Percentiles rank a stretch among this genome's conserved stretches.
phyloP scores from a whole-genome alignment of 345 rosid species.

The Carallia brachiata region DNA sequence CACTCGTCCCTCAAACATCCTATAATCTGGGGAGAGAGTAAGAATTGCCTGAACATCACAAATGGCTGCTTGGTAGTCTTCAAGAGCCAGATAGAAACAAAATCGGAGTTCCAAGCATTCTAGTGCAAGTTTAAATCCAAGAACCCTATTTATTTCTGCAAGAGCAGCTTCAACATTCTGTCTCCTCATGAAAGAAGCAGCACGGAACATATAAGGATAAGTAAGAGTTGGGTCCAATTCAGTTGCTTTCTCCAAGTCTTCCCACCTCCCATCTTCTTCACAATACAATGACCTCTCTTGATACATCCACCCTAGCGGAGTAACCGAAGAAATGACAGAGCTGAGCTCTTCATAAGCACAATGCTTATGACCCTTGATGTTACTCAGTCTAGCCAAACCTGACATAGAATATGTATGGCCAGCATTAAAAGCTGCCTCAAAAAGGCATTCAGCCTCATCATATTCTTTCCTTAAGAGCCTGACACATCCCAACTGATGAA shows the following conservation, averaged over 20 bases:
- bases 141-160: conserved; percentile 76
- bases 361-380: conserved; percentile 57
- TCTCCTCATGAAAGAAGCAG: conserved; percentile 75
- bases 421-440: conserved; percentile 58
- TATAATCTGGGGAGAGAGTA: conserved; percentile 78
- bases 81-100: conserved; percentile 86
- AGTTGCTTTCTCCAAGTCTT: conserved; percentile 88
- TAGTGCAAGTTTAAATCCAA: conserved; percentile 88
- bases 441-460: conserved; percentile 68
- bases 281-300: conserved; percentile 89
- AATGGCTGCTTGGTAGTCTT: conserved; percentile 78
- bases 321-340: conserved; percentile 63
- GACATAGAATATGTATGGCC: conserved; percentile 79
- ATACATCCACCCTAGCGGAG: conserved; percentile 91
- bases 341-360: conserved; percentile 77
- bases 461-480: conserved; percentile 80
- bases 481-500: conserved; percentile 88
- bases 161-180: conserved; percentile 77
- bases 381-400: conserved; percentile 83
- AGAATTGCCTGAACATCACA: conserved; percentile 95
- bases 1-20: conserved; percentile 92
- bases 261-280: conserved; percentile 73
- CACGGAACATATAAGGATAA: conserved; percentile 93
- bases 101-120: conserved; percentile 98
- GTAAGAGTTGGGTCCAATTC: conserved; percentile 85